A percentile compares a stretch with the other conserved stretches of the same genome.
phyloP scores from a whole-genome alignment of 345 rosid species.

The Populus alba region DNA sequence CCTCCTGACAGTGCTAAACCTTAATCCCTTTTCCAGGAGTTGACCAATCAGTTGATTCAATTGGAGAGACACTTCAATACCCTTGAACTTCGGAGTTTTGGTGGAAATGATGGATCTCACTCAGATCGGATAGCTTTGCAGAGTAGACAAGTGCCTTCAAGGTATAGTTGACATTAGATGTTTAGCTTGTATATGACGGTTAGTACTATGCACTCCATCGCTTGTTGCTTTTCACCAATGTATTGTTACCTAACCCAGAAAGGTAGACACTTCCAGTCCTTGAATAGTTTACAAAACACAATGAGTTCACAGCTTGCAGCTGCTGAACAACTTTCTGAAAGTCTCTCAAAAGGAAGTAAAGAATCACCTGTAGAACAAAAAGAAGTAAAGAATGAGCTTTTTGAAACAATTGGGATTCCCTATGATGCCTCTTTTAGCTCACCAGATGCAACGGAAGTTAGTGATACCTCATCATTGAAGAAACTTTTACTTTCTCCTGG shows the following conservation, averaged over 20 bases:
- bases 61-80: conserved; percentile 85
- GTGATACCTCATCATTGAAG: conserved; percentile 38
- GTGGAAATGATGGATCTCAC: conserved; percentile 48
- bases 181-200: conserved; percentile 8
- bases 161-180: conserved; percentile 38
- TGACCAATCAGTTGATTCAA: conserved; percentile 79
- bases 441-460: conserved; percentile 52
- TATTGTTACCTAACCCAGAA: too few relatives aligned
- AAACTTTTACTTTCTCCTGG: conserved; percentile 48
- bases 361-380: conserved; percentile 64
- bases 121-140: conserved; percentile 46
- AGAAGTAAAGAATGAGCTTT: conserved; percentile 73
- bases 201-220: too few relatives aligned
- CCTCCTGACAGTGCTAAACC: conserved; percentile 17
- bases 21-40: conserved; percentile 49
- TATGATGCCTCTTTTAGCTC: conserved; percentile 76
- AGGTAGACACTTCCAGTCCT: conserved; percentile 60
- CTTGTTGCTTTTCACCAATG: too few relatives aligned
- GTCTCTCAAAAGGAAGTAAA: conserved; percentile 75
- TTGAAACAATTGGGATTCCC: conserved; percentile 80
- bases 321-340: conserved; percentile 84
- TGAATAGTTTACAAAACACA: conserved; percentile 72
- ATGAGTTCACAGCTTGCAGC: conserved; percentile 74
- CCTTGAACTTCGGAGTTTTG: conserved; percentile 76
- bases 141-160: conserved; percentile 55